Base-by-base conservation (phyloP, 2,329 filamentous ascomycete species). In the Daldinia sp. region DNA sequence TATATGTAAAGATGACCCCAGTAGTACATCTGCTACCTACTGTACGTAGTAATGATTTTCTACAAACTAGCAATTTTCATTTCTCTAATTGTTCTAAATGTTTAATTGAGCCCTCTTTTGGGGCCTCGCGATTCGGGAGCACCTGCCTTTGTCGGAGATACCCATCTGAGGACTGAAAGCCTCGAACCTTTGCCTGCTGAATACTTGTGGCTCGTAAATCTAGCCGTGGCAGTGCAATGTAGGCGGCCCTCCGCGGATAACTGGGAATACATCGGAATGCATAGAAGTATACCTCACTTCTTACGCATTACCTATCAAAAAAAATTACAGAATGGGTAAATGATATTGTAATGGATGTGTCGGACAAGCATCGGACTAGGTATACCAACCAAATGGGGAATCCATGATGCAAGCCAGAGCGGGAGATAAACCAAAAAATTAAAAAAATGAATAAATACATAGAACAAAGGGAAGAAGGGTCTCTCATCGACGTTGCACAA, bases 211-310 rank as follows among this genome's bases (percentile, higher is more conserved):
- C 69, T 71, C 55, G 53, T 56, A 20, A 51, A n/a, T 69, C 66
- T 66, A 65, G 69, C 68, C 65, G 69, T 69, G 69, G 69, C 69
- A 66, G 69, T 68, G 69, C 57, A 67, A 10, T 9, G 10, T 9
- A 35, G 53, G 23, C 15, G 46, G 37, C 13, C 56, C 33, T 58
- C 54, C 58, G 66, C 58, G 69, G 61, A 46, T 65, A 56, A 23
- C 51, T 60, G 66, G 69, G 51, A 59, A 63, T 67, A 65, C 61
- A 18, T 69, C 61, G 69, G 66, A 44, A 58, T 66, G 12, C 18
- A 18, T 30, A 13, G 48, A 59, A 18, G 54, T 48, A 51, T 30
- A 48, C 12, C 10, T 13, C 37, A 48, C n/a, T 12, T 13, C 20
- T 6, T 48, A 30, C 35, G 12, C 9, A 60, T 57, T 28, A 41